Conservation (phyloP, 2,329 filamentous ascomycete genomes). For the Phyllachora maydis region DNA sequence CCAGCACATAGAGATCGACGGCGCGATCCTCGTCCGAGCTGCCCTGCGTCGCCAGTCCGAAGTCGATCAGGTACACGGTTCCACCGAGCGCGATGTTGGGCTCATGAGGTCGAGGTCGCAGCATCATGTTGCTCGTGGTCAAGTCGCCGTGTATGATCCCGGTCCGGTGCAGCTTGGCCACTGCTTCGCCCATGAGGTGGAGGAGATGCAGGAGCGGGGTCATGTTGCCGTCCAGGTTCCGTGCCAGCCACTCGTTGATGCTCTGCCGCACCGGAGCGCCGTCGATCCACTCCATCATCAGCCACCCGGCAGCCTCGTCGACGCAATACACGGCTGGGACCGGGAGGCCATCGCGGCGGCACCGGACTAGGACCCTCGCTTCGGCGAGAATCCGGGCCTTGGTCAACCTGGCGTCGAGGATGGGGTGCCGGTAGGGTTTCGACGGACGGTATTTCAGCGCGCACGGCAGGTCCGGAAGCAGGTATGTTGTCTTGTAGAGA, state of each 20-base stretch:
- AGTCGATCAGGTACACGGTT: constrained; percentile 81
- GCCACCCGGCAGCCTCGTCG: constrained; percentile 44
- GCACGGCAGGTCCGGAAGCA: constrained; percentile 43
- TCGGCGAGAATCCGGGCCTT: constrained; percentile 75
- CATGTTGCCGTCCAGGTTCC: constrained; percentile 11
- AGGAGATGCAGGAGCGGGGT: constrained; percentile 38
- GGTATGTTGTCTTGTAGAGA: constrained; percentile 72
- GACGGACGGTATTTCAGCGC: constrained; percentile 81
- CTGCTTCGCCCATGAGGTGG: constrained; percentile 45
- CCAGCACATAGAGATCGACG: constrained; percentile 88
- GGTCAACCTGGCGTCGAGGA: constrained; percentile 72
- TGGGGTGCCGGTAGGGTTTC: constrained; percentile 82
- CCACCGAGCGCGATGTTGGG: constrained; percentile 27
- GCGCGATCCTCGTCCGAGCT: constrained; percentile 79
- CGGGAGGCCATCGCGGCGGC: constrained; percentile 54
- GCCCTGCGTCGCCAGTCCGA: constrained; percentile 71
- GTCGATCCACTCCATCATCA: constrained; percentile 71
- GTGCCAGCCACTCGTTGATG: constrained; percentile 44
- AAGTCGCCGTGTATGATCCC: constrained; percentile 88
- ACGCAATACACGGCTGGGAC: constrained; percentile 66
- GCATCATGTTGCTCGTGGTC: constrained; percentile 94
- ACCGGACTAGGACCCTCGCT: constrained; percentile 64
- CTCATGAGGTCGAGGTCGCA: constrained; percentile 23
- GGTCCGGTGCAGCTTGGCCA: constrained; percentile 60
- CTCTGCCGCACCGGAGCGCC: constrained; percentile 49